Evolutionary conservation across 257 asterid species (phyloP).

Genomic region (Salvia splendens): DNA sequence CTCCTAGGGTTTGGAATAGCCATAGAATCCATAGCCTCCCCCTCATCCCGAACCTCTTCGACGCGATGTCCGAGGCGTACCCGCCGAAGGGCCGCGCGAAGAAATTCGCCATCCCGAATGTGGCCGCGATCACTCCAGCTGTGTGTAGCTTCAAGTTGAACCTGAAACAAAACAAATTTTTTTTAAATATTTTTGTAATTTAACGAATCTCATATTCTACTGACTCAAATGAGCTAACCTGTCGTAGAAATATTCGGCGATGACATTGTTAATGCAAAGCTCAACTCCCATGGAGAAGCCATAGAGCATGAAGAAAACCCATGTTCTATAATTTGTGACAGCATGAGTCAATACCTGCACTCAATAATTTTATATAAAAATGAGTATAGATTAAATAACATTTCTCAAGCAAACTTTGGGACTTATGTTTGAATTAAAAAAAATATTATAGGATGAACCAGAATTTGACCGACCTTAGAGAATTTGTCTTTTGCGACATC

Average conservation of each 20-base stretch:
- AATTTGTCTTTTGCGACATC: slow-evolving; percentile 48
- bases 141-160: slow-evolving; percentile 48
- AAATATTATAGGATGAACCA: too few species aligned
- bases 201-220: too few species aligned
- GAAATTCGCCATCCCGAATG: slow-evolving; percentile 31
- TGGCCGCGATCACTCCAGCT: slow-evolving; percentile 38
- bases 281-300: slow-evolving; percentile 57
- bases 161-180: slow-evolving; percentile 7
- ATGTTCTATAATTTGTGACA: slow-evolving; percentile 50
- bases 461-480: slow-evolving; percentile 33
- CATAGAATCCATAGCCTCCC: slow-evolving; percentile 41
- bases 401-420: too few species aligned
- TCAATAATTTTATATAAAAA: too few species aligned
- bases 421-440: neutral
- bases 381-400: too few species aligned
- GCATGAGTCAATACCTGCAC: slow-evolving; percentile 46
- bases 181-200: too few species aligned
- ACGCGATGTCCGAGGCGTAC: slow-evolving; percentile 33
- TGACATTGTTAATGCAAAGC: slow-evolving; percentile 48
- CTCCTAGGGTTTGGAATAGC: slow-evolving; percentile 43
- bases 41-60: slow-evolving; percentile 42
- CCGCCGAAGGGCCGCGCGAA: slow-evolving; percentile 42
- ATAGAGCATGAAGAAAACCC: slow-evolving; percentile 43
- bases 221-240: slow-evolving; percentile 34
- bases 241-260: slow-evolving; percentile 27